Percentiles rank a stretch among this genome's conserved stretches.
Evolutionary conservation across 805 yeast species (phyloP).

Genomic region (Cyberlindnera mycetangii): DNA sequence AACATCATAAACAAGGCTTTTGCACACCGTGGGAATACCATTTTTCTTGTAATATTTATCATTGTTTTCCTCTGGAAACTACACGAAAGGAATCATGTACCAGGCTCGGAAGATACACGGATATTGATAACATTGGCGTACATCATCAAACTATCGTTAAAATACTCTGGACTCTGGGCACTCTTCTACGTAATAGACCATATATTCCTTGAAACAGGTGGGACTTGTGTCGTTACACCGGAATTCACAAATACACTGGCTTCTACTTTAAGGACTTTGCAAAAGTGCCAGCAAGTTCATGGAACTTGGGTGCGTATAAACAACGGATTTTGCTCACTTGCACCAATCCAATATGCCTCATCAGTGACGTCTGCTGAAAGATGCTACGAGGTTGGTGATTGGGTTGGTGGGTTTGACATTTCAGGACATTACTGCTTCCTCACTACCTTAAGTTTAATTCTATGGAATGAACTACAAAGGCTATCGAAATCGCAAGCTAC

Average conservation of each 20-base stretch:
- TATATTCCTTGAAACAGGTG: constrained; percentile 16
- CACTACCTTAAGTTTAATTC: constrained; percentile 39
- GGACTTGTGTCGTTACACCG: constrained; percentile 11
- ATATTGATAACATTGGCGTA: not conserved
- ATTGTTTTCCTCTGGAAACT: not conserved
- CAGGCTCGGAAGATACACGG: not conserved
- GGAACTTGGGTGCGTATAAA: constrained; percentile 23
- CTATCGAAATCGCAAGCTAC: constrained; percentile 10
- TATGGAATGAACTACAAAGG: constrained; percentile 34
- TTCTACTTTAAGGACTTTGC: not conserved
- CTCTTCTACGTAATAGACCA: constrained; percentile 16
- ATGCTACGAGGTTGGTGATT: constrained; percentile 34
- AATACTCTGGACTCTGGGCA: constrained; percentile 6
- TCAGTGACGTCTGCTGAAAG: constrained; percentile 30
- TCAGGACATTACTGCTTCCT: constrained; percentile 53
- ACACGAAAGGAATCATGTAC: not conserved
- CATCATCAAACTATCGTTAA: constrained; percentile 4
- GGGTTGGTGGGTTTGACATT: constrained; percentile 51
- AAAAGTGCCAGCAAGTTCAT: constrained; percentile 15
- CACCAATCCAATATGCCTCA: constrained; percentile 12
- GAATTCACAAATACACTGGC: not conserved
- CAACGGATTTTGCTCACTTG: constrained; percentile 15
- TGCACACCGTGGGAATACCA: constrained; percentile 14
- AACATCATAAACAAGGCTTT: constrained; percentile 13
- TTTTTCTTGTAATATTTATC: not conserved